Conservation (phyloP, 1,139 yeast genomes). For the Geotrichum reessii region DNA sequence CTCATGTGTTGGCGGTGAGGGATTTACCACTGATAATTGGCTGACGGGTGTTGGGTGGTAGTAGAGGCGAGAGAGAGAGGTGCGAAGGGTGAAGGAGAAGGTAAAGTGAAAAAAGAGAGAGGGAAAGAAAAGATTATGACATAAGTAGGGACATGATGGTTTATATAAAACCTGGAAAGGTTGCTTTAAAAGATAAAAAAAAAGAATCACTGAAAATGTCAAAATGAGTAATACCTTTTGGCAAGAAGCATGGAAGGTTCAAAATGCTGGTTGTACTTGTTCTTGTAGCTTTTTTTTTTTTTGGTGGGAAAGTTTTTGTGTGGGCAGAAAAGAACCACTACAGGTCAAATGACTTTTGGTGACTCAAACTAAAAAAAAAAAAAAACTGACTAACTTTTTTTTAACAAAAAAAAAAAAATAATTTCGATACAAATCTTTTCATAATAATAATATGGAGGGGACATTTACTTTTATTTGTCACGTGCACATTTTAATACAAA, state of each 20-base stretch:
- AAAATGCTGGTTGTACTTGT: neutral
- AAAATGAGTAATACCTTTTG: neutral
- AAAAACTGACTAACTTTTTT: neutral
- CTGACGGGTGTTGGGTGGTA: neutral
- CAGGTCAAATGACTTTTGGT: neutral
- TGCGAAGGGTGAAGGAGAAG: neutral
- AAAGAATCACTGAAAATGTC: neutral
- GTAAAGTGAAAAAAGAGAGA: neutral
- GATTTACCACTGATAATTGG: neutral
- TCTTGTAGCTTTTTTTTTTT: neutral
- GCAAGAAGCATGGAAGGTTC: neutral
- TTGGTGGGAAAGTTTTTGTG: too few species aligned
- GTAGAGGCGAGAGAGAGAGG: neutral
- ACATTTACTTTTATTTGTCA: neutral
- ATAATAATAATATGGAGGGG: neutral
- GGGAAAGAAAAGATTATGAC: neutral
- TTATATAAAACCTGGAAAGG: neutral
- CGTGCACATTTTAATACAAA: neutral
- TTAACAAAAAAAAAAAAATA: neutral
- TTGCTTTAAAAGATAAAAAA: neutral
- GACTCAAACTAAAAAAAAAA: neutral
- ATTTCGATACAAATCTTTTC: too few species aligned
- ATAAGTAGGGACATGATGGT: neutral
- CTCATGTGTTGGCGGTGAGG: neutral
- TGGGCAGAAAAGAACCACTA: neutral